Conservation (phyloP, 2,329 filamentous ascomycete species). For the Verticillium albo-atrum region DNA sequence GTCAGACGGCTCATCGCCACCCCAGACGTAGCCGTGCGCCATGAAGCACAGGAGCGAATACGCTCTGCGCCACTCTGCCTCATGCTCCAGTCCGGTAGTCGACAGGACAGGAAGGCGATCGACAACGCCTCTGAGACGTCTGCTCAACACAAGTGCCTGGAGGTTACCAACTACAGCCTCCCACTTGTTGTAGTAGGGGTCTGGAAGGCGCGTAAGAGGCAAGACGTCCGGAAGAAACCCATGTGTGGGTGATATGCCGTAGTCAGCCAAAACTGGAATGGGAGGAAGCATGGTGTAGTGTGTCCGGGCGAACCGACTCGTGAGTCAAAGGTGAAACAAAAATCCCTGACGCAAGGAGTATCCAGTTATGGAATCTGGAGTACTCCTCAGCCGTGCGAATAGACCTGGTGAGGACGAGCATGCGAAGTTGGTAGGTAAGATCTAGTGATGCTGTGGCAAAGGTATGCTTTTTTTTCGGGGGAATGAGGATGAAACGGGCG, state of each 20-base stretch:
- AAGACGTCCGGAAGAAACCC: slow-evolving; percentile 84
- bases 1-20: slow-evolving; percentile 77
- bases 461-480: not conserved
- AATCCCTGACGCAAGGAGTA: slow-evolving; percentile 60
- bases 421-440: not conserved
- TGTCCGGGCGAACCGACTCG: not conserved
- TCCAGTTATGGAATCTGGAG: slow-evolving; percentile 50
- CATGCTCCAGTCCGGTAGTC: slow-evolving; percentile 73
- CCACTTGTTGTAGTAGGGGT: slow-evolving; percentile 94
- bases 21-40: slow-evolving; percentile 94
- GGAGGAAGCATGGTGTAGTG: slow-evolving; percentile 48
- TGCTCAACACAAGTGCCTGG: slow-evolving; percentile 80
- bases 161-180: slow-evolving; percentile 82
- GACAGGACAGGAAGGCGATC: slow-evolving; percentile 79
- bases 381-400: slow-evolving; percentile 60
- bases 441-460: not conserved
- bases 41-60: slow-evolving; percentile 90
- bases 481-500: not conserved
- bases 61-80: slow-evolving; percentile 88
- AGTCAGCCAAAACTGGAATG: slow-evolving; percentile 65
- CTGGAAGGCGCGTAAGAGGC: slow-evolving; percentile 75
- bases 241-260: slow-evolving; percentile 71
- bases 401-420: slow-evolving; percentile 11
- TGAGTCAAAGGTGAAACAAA: not conserved
- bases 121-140: slow-evolving; percentile 73